Percentiles rank a stretch among this genome's conserved stretches.
Evolutionary conservation across 139 green algal genomes (phyloP).

Genomic region (Asterochloris erici): DNA sequence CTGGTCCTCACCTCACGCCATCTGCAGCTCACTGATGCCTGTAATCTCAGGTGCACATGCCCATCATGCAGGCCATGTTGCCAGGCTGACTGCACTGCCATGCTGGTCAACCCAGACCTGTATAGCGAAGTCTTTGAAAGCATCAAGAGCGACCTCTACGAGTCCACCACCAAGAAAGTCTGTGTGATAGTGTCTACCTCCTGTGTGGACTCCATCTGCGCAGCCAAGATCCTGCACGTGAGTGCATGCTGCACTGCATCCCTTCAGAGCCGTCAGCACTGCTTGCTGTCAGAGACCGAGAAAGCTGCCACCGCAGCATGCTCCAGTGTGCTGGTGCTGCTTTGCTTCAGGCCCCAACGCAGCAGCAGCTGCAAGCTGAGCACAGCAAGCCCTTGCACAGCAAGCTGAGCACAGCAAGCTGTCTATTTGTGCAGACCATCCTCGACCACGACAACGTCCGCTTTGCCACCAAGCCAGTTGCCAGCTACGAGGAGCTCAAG

Average conservation of each 20-base stretch:
- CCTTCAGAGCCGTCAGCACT: no score
- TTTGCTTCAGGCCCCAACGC: neutral
- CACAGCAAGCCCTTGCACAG: neutral
- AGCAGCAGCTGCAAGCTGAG: neutral
- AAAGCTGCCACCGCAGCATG: neutral
- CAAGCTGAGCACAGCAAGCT: neutral
- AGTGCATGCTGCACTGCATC: neutral
- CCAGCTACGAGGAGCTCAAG: conserved; percentile 46
- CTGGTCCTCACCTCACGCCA: no score
- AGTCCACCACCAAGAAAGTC: conserved; percentile 1
- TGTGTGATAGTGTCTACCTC: conserved; percentile 5
- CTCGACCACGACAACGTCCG: conserved; percentile 21
- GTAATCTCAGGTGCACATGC: no score
- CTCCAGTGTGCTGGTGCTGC: neutral
- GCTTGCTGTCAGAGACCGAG: no score
- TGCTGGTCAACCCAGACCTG: conserved; percentile 8
- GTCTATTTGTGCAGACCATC: neutral
- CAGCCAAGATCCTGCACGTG: conserved; percentile 10
- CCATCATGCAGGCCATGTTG: no score
- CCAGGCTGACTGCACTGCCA: neutral
- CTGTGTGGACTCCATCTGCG: conserved; percentile 5
- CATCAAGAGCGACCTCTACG: conserved; percentile 15
- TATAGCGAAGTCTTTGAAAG: conserved; percentile 9
- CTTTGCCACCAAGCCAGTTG: conserved; percentile 53
- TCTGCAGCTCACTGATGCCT: no score